Evolutionary conservation across 2,329 filamentous ascomycete species (phyloP).

Genomic region (Claviceps purpurea): DNA sequence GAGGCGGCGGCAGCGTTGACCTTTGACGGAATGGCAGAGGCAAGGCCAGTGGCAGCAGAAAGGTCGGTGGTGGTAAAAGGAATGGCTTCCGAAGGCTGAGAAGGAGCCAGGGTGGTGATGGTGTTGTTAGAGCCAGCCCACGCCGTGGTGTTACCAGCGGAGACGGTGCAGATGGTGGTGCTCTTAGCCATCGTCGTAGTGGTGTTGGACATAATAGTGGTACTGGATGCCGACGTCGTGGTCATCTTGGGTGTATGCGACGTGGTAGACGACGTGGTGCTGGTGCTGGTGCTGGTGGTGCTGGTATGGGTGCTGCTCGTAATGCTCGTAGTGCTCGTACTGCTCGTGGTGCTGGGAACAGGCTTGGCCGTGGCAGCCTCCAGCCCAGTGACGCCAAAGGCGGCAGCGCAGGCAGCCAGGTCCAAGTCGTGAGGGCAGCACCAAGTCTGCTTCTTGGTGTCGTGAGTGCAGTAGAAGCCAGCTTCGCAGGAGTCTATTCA

Average conservation of each 20-base stretch:
- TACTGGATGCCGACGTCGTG: constrained; percentile 12
- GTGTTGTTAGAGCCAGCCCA: constrained; percentile 21
- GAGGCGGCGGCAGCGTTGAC: constrained; percentile 18
- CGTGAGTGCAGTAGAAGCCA: constrained; percentile 50
- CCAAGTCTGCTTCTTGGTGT: constrained; percentile 36
- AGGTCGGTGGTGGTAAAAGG: constrained; percentile 2
- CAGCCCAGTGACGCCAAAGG: constrained; percentile 34
- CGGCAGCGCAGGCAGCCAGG: constrained; percentile 39
- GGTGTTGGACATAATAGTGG: constrained; percentile 10
- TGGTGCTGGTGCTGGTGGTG: constrained; percentile 16
- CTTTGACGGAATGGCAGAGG: constrained; percentile 11
- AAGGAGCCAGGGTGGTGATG: constrained; percentile 13
- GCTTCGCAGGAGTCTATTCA: constrained; percentile 42
- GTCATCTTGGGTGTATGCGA: constrained; percentile 15
- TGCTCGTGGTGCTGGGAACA: constrained; percentile 13
- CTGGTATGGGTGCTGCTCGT: constrained; percentile 12
- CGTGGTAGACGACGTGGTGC: constrained; percentile 10
- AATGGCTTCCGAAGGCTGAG: constrained; percentile 9
- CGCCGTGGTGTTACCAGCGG: constrained; percentile 14
- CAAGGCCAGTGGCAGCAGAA: constrained; percentile 7
- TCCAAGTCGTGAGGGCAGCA: constrained; percentile 47
- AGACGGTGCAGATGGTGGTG: neutral
- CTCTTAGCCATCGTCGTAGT: constrained; percentile 2
- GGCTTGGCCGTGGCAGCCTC: constrained; percentile 23
- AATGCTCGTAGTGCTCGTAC: constrained; percentile 15